Conservation (phyloP, 1,284 basidiomycete genomes). For the Fomes fomentarius region DNA sequence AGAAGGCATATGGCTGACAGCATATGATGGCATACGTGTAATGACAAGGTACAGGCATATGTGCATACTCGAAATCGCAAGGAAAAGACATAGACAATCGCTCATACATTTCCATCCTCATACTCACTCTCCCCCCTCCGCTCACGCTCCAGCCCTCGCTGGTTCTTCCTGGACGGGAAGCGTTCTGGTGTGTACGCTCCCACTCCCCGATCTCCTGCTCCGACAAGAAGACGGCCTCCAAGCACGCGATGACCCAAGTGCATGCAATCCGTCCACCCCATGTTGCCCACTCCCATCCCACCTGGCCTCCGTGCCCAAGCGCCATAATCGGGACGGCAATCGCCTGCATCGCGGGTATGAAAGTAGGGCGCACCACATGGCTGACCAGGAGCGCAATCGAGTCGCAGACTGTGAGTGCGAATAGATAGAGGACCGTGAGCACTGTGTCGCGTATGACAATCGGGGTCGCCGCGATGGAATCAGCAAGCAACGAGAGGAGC, state of each 20-base stretch:
- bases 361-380: neutral
- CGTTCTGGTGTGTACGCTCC: neutral
- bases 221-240: constrained; percentile 5
- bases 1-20: too few relatives aligned
- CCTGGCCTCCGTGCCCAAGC: neutral
- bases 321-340: neutral
- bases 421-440: neutral
- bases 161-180: too few relatives aligned
- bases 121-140: neutral
- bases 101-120: too few relatives aligned
- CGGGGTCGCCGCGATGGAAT: too few relatives aligned
- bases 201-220: constrained; percentile 3
- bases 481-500: too few relatives aligned
- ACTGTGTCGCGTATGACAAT: too few relatives aligned
- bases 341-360: neutral
- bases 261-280: neutral
- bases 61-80: too few relatives aligned
- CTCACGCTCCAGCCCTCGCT: neutral
- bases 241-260: neutral
- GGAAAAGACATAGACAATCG: too few relatives aligned
- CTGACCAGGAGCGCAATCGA: neutral
- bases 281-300: neutral
- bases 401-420: neutral
- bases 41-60: too few relatives aligned
- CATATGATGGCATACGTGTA: too few relatives aligned